A percentile compares a stretch with the other conserved stretches of the same genome.
Conservation (phyloP, 192 early-diverging fungal genomes). For the Backusella mclennaniae region DNA sequence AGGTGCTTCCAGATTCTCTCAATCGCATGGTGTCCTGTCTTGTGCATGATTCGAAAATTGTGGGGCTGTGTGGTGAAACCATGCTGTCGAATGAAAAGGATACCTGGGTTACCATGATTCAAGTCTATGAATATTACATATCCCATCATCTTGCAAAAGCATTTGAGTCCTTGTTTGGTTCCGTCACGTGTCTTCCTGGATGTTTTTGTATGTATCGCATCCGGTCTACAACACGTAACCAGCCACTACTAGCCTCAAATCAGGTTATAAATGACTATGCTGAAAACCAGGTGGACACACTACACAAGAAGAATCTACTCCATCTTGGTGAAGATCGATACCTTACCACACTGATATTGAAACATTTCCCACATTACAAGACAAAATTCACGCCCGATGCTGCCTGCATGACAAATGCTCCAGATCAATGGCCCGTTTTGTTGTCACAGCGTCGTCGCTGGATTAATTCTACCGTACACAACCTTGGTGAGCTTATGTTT, state of each 20-base stretch:
- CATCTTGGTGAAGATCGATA: slow-evolving; percentile 99
- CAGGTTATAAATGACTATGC: slow-evolving; percentile 91
- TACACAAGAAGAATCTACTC: slow-evolving; percentile 98
- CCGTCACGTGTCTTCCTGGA: slow-evolving; percentile 95
- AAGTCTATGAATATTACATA: slow-evolving; percentile 99
- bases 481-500: slow-evolving; percentile 90
- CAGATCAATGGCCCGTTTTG: slow-evolving; percentile 90
- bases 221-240: slow-evolving; percentile 82
- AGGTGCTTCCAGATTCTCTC: slow-evolving; percentile 81
- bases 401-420: slow-evolving; percentile 89
- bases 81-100: slow-evolving; percentile 88
- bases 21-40: slow-evolving; percentile 84
- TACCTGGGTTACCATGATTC: slow-evolving; percentile 97
- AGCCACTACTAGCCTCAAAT: slow-evolving; percentile 87
- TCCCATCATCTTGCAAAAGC: slow-evolving; percentile 96
- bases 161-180: slow-evolving; percentile 96
- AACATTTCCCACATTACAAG: slow-evolving; percentile 97
- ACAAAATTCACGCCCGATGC: slow-evolving; percentile 93
- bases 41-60: slow-evolving; percentile 73
- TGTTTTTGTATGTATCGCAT: slow-evolving; percentile 99
- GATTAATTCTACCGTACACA: slow-evolving; percentile 99
- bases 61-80: slow-evolving; percentile 97
- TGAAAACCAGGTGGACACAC: slow-evolving; percentile 91
- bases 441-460: slow-evolving; percentile 98
- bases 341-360: slow-evolving; percentile 88